A percentile compares a stretch with the other conserved stretches of the same genome.
Conservation (phyloP, 1,139 yeast genomes). For the Arxiozyma heterogenica region DNA sequence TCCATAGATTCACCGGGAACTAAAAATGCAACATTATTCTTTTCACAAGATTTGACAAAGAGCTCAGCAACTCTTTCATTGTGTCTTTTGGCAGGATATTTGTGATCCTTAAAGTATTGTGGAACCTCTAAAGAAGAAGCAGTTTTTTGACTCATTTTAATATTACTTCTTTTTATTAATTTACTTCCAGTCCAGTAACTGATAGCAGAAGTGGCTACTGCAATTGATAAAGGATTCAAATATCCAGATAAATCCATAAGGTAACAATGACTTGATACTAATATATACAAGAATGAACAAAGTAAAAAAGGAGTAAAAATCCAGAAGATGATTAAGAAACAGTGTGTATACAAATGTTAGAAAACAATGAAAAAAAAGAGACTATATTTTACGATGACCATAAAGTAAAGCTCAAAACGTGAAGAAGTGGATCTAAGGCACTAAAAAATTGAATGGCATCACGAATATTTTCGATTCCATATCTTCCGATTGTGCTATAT, state of each 20-base stretch:
- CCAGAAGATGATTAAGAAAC: background rate
- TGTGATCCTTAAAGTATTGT: constrained; percentile 27
- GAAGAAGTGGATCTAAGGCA: no score
- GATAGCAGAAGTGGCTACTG: constrained; percentile 1
- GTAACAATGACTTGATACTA: background rate
- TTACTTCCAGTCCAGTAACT: background rate
- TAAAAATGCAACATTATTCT: constrained; percentile 34
- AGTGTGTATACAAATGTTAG: background rate
- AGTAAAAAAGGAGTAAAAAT: no score
- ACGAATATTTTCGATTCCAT: no score
- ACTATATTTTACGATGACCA: background rate
- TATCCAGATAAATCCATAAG: background rate
- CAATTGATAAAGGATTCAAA: background rate
- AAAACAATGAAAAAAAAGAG: background rate
- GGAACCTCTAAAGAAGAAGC: constrained; percentile 4
- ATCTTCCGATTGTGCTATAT: no score
- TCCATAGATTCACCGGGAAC: constrained; percentile 60
- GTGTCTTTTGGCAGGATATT: constrained; percentile 69
- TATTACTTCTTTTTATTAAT: background rate
- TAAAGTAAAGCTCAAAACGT: no score
- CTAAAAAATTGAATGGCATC: no score
- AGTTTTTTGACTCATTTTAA: constrained; percentile 10
- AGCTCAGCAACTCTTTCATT: constrained; percentile 31
- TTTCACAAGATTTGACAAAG: constrained; percentile 3
- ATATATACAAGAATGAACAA: background rate